These are phyloP conservation scores for Penicillium sp. DNA, from an alignment of 2,329 filamentous ascomycete genomes.

Conservation along the genomic window DNA sequence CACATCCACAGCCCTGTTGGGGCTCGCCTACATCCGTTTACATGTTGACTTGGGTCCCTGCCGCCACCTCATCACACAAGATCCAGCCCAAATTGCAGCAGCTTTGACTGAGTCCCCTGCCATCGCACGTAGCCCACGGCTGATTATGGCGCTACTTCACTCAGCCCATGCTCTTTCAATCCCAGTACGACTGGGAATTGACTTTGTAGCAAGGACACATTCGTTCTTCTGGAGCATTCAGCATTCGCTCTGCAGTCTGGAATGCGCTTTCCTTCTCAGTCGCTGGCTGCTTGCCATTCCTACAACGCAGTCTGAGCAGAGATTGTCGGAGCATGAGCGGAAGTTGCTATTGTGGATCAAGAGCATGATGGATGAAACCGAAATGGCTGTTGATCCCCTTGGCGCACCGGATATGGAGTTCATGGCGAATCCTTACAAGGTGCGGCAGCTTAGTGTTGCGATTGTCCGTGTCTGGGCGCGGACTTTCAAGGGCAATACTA, in stretches of 20 bases:
- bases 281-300: slow-evolving; percentile 50
- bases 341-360: slow-evolving; percentile 51
- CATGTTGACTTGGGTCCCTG: slow-evolving; percentile 51
- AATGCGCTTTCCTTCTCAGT: slow-evolving; percentile 53
- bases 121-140: slow-evolving; percentile 45
- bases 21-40: slow-evolving; percentile 49
- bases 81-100: slow-evolving; percentile 48
- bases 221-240: slow-evolving; percentile 58
- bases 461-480: slow-evolving; percentile 50
- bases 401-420: slow-evolving; percentile 45
- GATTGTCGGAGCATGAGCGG: slow-evolving; percentile 48
- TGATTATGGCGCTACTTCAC: slow-evolving; percentile 54
- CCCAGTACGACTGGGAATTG: slow-evolving; percentile 54
- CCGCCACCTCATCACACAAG: slow-evolving; percentile 49
- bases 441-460: slow-evolving; percentile 49
- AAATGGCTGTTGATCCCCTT: slow-evolving; percentile 44
- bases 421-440: slow-evolving; percentile 44
- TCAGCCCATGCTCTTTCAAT: slow-evolving; percentile 57
- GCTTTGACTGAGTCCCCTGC: slow-evolving; percentile 47
- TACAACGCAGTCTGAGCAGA: slow-evolving; percentile 43
- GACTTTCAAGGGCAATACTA: slow-evolving; percentile 50
- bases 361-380: slow-evolving; percentile 52
- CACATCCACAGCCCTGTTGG: slow-evolving; percentile 51
- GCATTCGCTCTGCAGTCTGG: slow-evolving; percentile 55
- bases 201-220: slow-evolving; percentile 54